Conservation (phyloP, 208 protist species). For the Crithidia mellificae region DNA sequence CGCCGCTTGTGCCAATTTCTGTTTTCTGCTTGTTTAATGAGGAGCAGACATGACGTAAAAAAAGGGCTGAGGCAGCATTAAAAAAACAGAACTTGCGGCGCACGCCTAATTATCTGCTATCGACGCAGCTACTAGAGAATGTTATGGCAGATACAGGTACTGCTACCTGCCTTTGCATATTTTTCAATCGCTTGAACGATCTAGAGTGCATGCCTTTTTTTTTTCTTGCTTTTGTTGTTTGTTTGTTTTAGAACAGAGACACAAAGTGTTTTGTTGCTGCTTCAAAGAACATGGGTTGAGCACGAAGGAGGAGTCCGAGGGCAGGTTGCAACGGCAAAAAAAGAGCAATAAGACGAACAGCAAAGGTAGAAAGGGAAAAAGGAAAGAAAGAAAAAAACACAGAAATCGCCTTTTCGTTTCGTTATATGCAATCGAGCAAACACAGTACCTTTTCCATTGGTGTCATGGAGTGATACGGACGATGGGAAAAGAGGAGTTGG, state of each 20-base stretch:
- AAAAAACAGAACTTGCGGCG: too few relatives aligned
- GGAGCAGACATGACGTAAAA: neutral
- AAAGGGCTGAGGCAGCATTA: neutral
- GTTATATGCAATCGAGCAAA: neutral
- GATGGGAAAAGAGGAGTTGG: too few relatives aligned
- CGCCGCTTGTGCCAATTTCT: too few relatives aligned
- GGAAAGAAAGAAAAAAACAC: neutral
- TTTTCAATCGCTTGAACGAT: neutral
- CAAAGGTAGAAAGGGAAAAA: neutral
- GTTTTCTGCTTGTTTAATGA: neutral
- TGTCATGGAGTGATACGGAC: too few relatives aligned
- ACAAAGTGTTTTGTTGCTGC: neutral
- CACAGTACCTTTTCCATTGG: too few relatives aligned
- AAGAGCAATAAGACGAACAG: too few relatives aligned
- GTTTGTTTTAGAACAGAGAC: neutral
- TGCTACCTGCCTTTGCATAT: too few relatives aligned
- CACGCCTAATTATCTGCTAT: too few relatives aligned
- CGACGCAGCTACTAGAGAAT: too few relatives aligned
- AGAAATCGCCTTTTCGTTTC: neutral
- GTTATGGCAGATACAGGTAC: too few relatives aligned
- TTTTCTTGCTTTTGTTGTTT: neutral
- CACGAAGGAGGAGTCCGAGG: neutral
- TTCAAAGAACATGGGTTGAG: neutral
- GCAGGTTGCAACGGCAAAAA: neutral
- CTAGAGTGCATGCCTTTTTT: neutral